Evolutionary conservation across 2,329 filamentous ascomycete genomes (phyloP), one percentile per base, ranked within the genome.

Genomic region (Aspergillus novofumigatus): DNA sequence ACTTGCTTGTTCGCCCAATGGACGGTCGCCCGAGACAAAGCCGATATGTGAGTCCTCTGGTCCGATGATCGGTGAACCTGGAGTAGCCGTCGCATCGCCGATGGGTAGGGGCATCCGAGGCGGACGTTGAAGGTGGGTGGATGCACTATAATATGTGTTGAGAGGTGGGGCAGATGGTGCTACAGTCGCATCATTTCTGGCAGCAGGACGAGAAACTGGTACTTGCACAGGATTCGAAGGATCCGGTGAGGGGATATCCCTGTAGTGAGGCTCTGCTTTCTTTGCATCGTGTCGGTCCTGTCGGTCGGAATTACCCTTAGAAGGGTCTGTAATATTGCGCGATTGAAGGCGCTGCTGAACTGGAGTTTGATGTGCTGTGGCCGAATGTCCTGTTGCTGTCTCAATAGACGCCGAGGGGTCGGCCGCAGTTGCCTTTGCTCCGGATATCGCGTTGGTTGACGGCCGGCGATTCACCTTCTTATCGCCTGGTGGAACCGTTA

Each of bases 101-200:
- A 97, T 97, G 54, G 93, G 92, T 58, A 97, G 84, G 57, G 93
- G 93, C 67, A 97, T 80, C 59, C 93, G 88, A 52, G 93, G 93
- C 49, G 93, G 93, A n/a, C 77, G 69, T 72, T 80, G 71, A 51
- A 78, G 66, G 65, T 78, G 72, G 53, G 74, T 67, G 14, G 72
- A 72, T 4, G 72, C 66, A 54, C 65, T 73, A 63, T 77, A 77
- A 61, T 76, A 77, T 75, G 76, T 78, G 80, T 74, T 82, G 72
- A 65, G 73, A 68, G 72, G 73, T 44, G 76, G 76, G n/a, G 70
- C 77, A 29, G 77, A 78, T 35, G 77, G 73, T 59, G 69, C 66
- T 58, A 73, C 65, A 60, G 63, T 54, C 26, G 64, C 58, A 59
- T 73, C 71, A 52, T 65, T 65, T 53, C 66, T 68, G 49, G 66